These are phyloP conservation scores for Apophysomyces variabilis DNA, from an alignment of 371 early-diverging fungal species.

Conservation along the genomic window DNA sequence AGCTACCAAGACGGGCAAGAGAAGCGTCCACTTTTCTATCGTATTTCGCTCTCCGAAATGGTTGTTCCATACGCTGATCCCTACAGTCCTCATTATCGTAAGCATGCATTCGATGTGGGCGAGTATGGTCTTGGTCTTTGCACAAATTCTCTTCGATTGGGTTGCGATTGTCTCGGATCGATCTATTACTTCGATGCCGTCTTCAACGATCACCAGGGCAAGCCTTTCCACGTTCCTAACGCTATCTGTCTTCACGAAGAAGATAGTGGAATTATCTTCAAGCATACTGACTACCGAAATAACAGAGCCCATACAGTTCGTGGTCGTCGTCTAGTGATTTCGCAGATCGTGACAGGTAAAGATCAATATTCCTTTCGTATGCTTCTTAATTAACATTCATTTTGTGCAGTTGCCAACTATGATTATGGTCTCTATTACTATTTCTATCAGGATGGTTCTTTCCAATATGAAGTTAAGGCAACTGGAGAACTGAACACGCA, in stretches of 20 bases:
- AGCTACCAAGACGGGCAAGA: conserved; percentile 53
- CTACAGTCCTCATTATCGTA: conserved; percentile 39
- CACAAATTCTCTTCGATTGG: conserved; percentile 53
- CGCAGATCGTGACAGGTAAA: conserved; percentile 58
- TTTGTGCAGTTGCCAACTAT: conserved; percentile 50
- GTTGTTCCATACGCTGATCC: conserved; percentile 65
- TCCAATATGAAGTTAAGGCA: conserved; percentile 61
- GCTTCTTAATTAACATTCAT: conserved; percentile 13
- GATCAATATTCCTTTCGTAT: not conserved
- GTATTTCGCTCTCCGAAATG: conserved; percentile 58
- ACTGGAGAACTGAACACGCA: conserved; percentile 59
- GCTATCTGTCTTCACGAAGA: conserved; percentile 62
- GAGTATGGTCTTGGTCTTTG: conserved; percentile 58
- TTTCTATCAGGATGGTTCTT: conserved; percentile 62
- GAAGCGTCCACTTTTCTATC: conserved; percentile 52
- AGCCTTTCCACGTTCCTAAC: conserved; percentile 53
- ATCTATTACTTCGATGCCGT: conserved; percentile 61
- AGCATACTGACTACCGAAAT: conserved; percentile 61
- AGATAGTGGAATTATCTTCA: conserved; percentile 56
- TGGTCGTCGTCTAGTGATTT: conserved; percentile 55
- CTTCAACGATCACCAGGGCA: conserved; percentile 54
- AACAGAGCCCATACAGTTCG: conserved; percentile 55
- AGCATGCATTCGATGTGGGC: conserved; percentile 49
- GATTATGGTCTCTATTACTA: conserved; percentile 63
- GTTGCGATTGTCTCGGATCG: conserved; percentile 61